Evolutionary conservation across 306 rosid genomes (phyloP).

Genomic region (Delonix regia): DNA sequence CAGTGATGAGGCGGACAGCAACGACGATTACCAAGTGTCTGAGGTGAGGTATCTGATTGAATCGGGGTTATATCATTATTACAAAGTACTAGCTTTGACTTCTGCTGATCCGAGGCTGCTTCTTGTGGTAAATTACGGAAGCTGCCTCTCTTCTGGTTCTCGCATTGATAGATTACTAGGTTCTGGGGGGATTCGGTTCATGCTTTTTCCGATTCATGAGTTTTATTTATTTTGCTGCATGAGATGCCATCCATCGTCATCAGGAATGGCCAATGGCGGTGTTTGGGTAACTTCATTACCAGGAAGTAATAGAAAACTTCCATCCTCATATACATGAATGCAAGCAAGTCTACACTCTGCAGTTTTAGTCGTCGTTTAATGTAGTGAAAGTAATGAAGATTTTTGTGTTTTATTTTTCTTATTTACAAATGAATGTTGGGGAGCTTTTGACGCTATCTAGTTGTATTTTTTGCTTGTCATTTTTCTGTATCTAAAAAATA

Average conservation of each 20-base stretch:
- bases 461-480: constrained; percentile 1
- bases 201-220: constrained; percentile 6
- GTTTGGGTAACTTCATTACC: constrained; percentile 1
- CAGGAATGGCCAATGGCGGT: background rate
- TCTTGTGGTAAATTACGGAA: constrained; percentile 3
- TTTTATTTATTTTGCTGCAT: background rate
- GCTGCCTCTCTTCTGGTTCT: constrained; percentile 3
- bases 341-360: background rate
- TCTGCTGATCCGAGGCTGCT: constrained; percentile 20
- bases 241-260: background rate
- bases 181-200: background rate
- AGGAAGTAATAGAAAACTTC: background rate
- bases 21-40: constrained; percentile 53
- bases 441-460: background rate
- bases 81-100: background rate
- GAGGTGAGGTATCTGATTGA: constrained; percentile 57
- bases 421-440: background rate
- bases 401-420: background rate
- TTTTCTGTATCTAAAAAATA: background rate
- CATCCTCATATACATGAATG: background rate
- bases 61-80: background rate
- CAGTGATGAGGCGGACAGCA: constrained; percentile 54
- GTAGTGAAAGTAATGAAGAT: background rate
- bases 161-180: constrained; percentile 21
- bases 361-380: background rate